Conservation (phyloP, 2,329 filamentous ascomycete genomes). For the Hypoxylon sp. region DNA sequence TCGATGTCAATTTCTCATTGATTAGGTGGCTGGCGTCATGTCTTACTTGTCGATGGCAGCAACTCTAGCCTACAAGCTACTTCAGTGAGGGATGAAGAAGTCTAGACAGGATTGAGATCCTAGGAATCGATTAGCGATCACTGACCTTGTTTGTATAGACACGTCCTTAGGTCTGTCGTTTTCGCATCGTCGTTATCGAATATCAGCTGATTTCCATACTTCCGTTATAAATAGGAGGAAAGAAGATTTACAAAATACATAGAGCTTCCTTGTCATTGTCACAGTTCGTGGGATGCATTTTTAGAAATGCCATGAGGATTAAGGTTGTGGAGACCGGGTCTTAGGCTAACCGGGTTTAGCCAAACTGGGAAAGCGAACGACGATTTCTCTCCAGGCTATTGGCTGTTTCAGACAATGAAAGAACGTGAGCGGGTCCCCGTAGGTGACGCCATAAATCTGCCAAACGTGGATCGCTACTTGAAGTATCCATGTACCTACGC, state of each 20-base stretch:
- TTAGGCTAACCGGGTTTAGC: constrained; percentile 29
- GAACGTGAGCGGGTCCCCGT: constrained; percentile 13
- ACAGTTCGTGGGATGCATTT: constrained; percentile 39
- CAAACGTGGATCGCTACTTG: constrained; percentile 13
- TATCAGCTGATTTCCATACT: constrained; percentile 19
- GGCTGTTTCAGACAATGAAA: constrained; percentile 20
- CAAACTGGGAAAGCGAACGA: constrained; percentile 30
- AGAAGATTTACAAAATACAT: too few species aligned
- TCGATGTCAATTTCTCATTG: constrained; percentile 28
- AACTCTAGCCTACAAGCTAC: constrained; percentile 15
- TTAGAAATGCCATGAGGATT: constrained; percentile 42
- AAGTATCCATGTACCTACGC: constrained; percentile 18
- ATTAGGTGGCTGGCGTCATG: constrained; percentile 34
- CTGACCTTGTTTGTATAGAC: constrained; percentile 1
- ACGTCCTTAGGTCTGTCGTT: neutral
- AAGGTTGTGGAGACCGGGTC: constrained; percentile 34
- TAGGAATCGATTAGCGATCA: neutral
- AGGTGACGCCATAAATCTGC: constrained; percentile 40
- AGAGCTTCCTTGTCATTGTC: constrained; percentile 18
- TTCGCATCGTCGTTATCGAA: constrained; percentile 2
- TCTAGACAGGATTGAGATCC: constrained; percentile 2
- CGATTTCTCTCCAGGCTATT: constrained; percentile 20
- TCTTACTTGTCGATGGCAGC: constrained; percentile 12
- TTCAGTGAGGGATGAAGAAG: constrained; percentile 22
- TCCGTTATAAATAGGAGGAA: neutral